Percentiles rank a stretch among this genome's conserved stretches.
These are phyloP conservation scores for Boletellus sp. DNA, from an alignment of 1,284 basidiomycete genomes.

Conservation along the genomic window DNA sequence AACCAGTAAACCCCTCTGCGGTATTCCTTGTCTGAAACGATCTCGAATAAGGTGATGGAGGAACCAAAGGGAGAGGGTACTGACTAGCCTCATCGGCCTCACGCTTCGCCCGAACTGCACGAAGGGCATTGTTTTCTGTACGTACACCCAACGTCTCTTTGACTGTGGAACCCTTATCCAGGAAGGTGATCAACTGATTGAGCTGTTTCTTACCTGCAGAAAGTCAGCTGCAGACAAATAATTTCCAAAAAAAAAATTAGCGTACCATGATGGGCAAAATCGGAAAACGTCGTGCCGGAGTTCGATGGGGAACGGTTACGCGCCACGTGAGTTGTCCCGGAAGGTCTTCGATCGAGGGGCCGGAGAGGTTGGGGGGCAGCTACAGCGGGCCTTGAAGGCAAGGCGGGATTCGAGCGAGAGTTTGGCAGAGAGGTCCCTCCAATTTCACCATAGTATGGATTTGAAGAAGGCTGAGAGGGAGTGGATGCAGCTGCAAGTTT, in stretches of 20 bases:
- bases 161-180: conserved; percentile 64
- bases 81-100: conserved; percentile 89
- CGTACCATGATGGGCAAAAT: conserved; percentile 73
- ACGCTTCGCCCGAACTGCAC: conserved; percentile 77
- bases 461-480: conserved; percentile 28
- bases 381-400: conserved; percentile 41
- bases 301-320: conserved; percentile 71
- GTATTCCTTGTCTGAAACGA: conserved; percentile 81
- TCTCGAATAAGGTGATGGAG: background rate
- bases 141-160: conserved; percentile 56
- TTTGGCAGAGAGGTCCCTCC: conserved; percentile 27
- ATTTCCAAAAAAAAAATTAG: background rate
- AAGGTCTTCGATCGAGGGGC: conserved; percentile 71
- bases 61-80: conserved; percentile 20
- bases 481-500: conserved; percentile 46
- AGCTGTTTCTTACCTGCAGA: conserved; percentile 68
- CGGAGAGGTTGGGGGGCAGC: conserved; percentile 68
- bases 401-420: conserved; percentile 34
- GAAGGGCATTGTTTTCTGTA: conserved; percentile 61
- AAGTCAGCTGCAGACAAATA: conserved; percentile 5
- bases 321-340: conserved; percentile 47
- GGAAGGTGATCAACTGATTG: conserved; percentile 72
- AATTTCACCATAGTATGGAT: conserved; percentile 15
- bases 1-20: conserved; percentile 89
- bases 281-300: conserved; percentile 65